phyloP scores from a whole-genome alignment of 768 basidiomycete genomes.

The Suillus luteus region DNA sequence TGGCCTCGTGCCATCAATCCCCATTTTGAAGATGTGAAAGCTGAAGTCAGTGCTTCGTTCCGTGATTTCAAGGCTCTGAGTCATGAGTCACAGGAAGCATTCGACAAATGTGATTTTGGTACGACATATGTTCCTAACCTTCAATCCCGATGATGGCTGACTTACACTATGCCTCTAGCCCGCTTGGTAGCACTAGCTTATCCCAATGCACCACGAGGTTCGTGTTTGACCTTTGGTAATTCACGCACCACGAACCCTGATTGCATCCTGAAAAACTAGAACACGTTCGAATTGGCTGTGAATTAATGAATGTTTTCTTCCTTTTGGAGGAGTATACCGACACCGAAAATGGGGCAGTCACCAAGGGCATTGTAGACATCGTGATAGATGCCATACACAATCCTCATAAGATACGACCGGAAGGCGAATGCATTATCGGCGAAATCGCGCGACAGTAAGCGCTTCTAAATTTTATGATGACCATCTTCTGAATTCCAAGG shows the following conservation, averaged over 20 bases:
- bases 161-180: background rate
- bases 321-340: conserved; percentile 37
- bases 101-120: conserved; percentile 47
- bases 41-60: conserved; percentile 41
- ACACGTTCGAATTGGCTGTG: conserved; percentile 28
- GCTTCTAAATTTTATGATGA: conserved; percentile 30
- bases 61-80: conserved; percentile 39
- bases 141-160: background rate
- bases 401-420: conserved; percentile 11
- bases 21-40: conserved; percentile 36
- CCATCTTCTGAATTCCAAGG: background rate
- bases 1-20: conserved; percentile 44
- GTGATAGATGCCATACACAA: conserved; percentile 15
- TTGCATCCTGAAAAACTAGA: conserved; percentile 13
- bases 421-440: conserved; percentile 14
- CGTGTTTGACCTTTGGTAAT: conserved; percentile 12
- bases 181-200: conserved; percentile 12
- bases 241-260: background rate
- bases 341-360: conserved; percentile 6
- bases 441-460: conserved; percentile 16
- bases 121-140: background rate
- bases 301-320: conserved; percentile 37
- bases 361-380: conserved; percentile 8
- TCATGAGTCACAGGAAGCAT: conserved; percentile 38
- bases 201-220: conserved; percentile 13